These are phyloP conservation scores for Amanita fuliginea DNA, from an alignment of 768 basidiomycete genomes.

Conservation along the genomic window DNA sequence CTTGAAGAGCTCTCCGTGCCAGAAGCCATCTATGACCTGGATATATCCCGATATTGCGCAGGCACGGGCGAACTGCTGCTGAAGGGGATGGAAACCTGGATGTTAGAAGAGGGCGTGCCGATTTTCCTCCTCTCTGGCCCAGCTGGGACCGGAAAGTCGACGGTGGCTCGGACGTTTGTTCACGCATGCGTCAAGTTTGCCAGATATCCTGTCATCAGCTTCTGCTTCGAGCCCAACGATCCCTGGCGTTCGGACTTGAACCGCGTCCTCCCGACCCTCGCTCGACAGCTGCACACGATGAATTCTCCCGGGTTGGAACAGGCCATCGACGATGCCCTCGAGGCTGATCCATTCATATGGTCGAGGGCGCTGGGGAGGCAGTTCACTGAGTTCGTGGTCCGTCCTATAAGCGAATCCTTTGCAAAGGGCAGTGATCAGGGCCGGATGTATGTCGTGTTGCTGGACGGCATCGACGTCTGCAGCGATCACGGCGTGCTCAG, in stretches of 20 bases:
- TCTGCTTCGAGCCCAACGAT: background rate
- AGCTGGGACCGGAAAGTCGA: background rate
- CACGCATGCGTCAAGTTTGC: background rate
- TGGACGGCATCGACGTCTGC: conserved; percentile 4
- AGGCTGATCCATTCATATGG: conserved; percentile 1
- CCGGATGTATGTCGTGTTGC: background rate
- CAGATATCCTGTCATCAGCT: background rate
- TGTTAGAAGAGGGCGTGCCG: background rate
- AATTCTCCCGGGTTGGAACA: background rate
- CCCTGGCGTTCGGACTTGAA: background rate
- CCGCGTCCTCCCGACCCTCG: background rate
- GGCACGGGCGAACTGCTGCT: background rate
- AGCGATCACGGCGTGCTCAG: background rate
- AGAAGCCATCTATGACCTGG: background rate
- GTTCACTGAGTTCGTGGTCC: background rate
- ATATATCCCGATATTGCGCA: background rate
- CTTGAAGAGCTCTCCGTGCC: background rate
- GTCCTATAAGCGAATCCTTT: background rate
- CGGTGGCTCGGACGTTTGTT: background rate
- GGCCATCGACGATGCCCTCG: background rate
- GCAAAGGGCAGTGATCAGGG: background rate
- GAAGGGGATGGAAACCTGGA: background rate
- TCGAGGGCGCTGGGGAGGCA: background rate
- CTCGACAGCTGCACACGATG: background rate
- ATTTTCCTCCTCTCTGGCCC: background rate